Percentiles rank a stretch among this genome's conserved stretches.
phyloP scores from a whole-genome alignment of 129 eudicot genomes.

The Calendula officinalis region DNA sequence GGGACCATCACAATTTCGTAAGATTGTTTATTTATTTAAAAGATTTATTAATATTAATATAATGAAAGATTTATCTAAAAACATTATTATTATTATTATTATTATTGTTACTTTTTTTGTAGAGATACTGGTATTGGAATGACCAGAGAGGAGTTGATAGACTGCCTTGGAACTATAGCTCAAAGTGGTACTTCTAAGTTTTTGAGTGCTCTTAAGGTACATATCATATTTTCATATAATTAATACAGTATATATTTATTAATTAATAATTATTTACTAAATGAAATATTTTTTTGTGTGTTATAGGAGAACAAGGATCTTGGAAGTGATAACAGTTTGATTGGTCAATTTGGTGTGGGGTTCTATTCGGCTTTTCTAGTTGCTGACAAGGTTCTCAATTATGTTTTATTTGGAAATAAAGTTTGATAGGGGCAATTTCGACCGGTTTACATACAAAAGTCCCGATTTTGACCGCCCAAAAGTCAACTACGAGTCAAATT shows the following conservation, averaged over 20 bases:
- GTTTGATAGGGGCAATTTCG: too few species aligned
- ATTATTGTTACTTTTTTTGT: background rate
- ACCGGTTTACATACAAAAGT: background rate
- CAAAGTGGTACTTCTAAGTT: constrained; percentile 98
- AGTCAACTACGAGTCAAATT: too few species aligned
- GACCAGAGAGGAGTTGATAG: constrained; percentile 91
- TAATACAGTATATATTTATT: background rate
- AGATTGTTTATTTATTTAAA: constrained; percentile 9
- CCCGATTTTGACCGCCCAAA: too few species aligned
- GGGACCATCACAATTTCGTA: constrained; percentile 93
- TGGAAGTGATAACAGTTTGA: constrained; percentile 84
- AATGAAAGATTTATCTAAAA: background rate
- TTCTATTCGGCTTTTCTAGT: constrained; percentile 96
- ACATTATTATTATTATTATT: background rate
- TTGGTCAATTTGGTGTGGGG: constrained; percentile 99
- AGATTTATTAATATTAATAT: background rate
- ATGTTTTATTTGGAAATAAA: background rate
- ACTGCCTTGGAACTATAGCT: constrained; percentile 97
- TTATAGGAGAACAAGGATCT: constrained; percentile 83
- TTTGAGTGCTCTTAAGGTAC: constrained; percentile 84
- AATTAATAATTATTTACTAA: background rate
- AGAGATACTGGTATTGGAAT: constrained; percentile 98
- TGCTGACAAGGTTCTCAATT: constrained; percentile 69
- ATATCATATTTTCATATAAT: background rate
- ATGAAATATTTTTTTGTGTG: constrained; percentile 1